Evolutionary conservation across 768 basidiomycete species (phyloP).

Genomic region (Lactarius tabidus): DNA sequence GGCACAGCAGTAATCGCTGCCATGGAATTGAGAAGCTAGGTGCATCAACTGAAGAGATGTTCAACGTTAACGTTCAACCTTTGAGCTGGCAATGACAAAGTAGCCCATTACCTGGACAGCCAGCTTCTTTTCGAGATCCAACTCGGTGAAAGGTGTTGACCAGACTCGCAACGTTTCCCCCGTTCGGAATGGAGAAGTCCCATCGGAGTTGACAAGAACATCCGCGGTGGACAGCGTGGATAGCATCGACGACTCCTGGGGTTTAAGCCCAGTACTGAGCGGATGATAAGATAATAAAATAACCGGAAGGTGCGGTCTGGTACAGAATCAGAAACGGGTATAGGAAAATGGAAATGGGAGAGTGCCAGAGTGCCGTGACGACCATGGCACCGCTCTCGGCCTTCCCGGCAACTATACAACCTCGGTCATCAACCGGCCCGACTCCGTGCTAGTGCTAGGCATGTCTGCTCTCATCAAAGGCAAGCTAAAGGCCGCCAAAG

Average conservation of each 20-base stretch:
- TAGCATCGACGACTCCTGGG: conserved; percentile 9
- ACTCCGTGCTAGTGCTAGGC: neutral
- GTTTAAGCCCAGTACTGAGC: neutral
- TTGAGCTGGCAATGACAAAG: neutral
- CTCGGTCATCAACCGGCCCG: neutral
- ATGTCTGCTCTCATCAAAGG: conserved; percentile 49
- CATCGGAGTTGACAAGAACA: conserved; percentile 4
- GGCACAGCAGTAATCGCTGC: conserved; percentile 25
- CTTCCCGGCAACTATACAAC: neutral
- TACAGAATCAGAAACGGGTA: neutral
- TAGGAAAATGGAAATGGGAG: neutral
- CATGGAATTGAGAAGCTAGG: conserved; percentile 27
- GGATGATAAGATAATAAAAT: neutral
- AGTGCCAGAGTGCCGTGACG: neutral
- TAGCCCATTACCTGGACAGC: conserved; percentile 20
- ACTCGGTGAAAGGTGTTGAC: conserved; percentile 10
- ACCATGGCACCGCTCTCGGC: neutral
- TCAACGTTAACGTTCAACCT: neutral
- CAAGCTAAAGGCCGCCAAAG: conserved; percentile 77
- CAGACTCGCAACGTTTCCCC: conserved; percentile 3
- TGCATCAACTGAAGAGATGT: conserved; percentile 21
- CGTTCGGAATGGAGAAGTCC: neutral
- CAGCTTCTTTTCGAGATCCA: conserved; percentile 24
- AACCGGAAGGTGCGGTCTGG: neutral
- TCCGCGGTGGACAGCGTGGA: conserved; percentile 16